Conservation (phyloP, 1,284 basidiomycete species). For the Singerocomus inundabilis region DNA sequence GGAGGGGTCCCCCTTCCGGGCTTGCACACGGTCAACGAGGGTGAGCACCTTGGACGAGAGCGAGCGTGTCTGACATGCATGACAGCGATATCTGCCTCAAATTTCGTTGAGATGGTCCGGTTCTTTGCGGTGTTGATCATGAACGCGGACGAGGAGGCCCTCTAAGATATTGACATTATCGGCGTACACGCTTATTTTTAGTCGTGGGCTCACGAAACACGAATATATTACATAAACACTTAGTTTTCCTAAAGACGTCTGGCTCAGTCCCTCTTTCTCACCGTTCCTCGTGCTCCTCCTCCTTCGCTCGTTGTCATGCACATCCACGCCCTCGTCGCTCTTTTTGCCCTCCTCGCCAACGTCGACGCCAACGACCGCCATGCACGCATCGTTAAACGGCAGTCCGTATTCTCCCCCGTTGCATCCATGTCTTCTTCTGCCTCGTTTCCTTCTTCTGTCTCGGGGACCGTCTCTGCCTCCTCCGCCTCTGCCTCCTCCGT, state of each 20-base stretch:
- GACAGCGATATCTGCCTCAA: slow-evolving; percentile 37
- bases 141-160: slow-evolving; percentile 42
- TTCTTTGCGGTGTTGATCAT: slow-evolving; percentile 49
- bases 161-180: background rate
- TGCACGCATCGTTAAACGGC: slow-evolving; percentile 28
- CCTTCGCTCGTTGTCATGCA: slow-evolving; percentile 40
- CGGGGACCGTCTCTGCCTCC: slow-evolving; percentile 17
- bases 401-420: slow-evolving; percentile 15
- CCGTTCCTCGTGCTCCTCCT: slow-evolving; percentile 9
- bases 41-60: slow-evolving; percentile 4
- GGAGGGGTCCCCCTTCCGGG: slow-evolving; percentile 35
- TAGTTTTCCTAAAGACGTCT: background rate
- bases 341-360: slow-evolving; percentile 41
- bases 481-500: slow-evolving; percentile 9
- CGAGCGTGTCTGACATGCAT: background rate
- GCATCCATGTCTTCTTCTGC: background rate
- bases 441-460: slow-evolving; percentile 12
- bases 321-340: slow-evolving; percentile 40
- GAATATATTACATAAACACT: too few species aligned
- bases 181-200: background rate
- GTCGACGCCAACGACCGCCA: slow-evolving; percentile 36
- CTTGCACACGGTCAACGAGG: slow-evolving; percentile 53
- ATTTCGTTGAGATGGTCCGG: slow-evolving; percentile 43
- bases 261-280: background rate
- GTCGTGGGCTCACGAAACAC: too few species aligned